Evolutionary conservation across 192 early-diverging fungal species (phyloP).

Genomic region (Rhizoclosmatium sp.): DNA sequence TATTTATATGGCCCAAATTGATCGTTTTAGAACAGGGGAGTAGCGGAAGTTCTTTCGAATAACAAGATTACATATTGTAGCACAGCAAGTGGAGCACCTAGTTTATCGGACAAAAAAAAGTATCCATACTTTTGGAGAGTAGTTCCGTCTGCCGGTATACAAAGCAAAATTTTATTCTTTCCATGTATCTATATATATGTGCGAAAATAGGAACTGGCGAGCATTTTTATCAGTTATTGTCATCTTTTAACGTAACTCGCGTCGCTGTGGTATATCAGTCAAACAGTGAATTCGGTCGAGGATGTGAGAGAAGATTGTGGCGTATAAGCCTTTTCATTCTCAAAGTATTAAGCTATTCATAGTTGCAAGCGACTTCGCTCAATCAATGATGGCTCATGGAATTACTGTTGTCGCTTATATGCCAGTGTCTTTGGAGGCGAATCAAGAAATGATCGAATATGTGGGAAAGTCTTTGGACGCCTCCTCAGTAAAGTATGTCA

Average conservation of each 20-base stretch:
- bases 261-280: background rate
- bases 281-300: background rate
- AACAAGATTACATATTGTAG: constrained; percentile 3
- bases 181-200: too few species aligned
- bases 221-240: background rate
- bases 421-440: background rate
- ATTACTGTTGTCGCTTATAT: background rate
- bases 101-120: constrained; percentile 6
- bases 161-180: too few species aligned
- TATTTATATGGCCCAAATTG: too few species aligned
- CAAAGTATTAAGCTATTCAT: background rate
- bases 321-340: background rate
- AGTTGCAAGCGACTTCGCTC: background rate
- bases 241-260: background rate
- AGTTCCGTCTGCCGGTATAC: background rate
- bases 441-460: background rate
- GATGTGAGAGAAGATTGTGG: background rate
- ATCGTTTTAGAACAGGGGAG: background rate
- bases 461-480: background rate
- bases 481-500: background rate
- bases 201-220: background rate
- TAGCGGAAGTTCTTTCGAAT: background rate
- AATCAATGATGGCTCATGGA: background rate
- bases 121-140: constrained; percentile 19
- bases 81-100: background rate